A percentile compares a stretch with the other conserved stretches of the same genome.
Evolutionary conservation across 106 monocot species (phyloP).

Genomic region (Chionographis japonica): DNA sequence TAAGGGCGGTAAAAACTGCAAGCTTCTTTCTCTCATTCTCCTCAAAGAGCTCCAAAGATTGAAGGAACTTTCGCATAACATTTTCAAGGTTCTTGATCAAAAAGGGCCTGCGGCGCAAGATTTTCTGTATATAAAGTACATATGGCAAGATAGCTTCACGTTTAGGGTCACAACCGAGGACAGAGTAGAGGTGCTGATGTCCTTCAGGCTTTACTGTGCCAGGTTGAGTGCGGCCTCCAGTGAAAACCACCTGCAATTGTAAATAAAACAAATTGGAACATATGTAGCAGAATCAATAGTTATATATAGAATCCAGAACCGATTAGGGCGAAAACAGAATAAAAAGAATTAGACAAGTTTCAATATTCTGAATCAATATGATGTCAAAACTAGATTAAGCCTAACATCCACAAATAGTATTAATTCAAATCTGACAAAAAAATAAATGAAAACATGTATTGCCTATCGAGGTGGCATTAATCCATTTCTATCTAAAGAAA

Average conservation of each 20-base stretch:
- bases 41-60: conserved; percentile 90
- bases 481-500: too few species aligned
- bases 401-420: too few species aligned
- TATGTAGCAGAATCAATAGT: background rate
- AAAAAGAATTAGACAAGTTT: too few species aligned
- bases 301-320: too few species aligned
- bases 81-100: conserved; percentile 96
- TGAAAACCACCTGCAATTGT: conserved; percentile 75
- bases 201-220: conserved; percentile 95
- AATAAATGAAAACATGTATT: too few species aligned
- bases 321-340: too few species aligned
- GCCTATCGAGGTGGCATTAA: too few species aligned
- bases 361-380: too few species aligned
- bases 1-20: conserved; percentile 91
- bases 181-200: conserved; percentile 66
- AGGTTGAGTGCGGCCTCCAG: conserved; percentile 93
- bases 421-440: too few species aligned
- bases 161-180: conserved; percentile 77
- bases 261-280: background rate
- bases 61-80: conserved; percentile 88
- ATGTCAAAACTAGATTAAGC: too few species aligned
- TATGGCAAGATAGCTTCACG: conserved; percentile 86
- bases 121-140: conserved; percentile 93
- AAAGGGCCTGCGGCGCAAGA: conserved; percentile 82
- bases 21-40: conserved; percentile 80